phyloP scores from a whole-genome alignment of 2,329 filamentous ascomycete species.

The Fusarium tuaranense region DNA sequence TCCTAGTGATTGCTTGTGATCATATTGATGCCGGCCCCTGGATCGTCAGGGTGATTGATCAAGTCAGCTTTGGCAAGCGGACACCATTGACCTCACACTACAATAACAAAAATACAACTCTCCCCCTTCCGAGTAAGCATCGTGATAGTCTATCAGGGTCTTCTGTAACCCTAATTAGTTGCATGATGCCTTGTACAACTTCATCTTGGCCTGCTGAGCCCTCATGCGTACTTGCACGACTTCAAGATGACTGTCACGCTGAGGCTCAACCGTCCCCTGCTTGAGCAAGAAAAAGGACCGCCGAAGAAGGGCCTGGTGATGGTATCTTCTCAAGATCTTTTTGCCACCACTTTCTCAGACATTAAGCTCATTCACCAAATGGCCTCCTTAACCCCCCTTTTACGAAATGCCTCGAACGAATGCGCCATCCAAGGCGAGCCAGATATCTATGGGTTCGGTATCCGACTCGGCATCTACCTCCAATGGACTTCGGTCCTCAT shows the following conservation, averaged over 20 bases:
- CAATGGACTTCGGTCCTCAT: neutral
- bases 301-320: neutral
- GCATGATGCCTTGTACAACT: neutral
- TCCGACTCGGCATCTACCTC: neutral
- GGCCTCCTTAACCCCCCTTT: neutral
- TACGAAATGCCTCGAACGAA: neutral
- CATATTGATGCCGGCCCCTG: neutral
- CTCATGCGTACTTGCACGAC: neutral
- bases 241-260: neutral
- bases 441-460: neutral
- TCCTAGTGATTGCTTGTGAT: neutral
- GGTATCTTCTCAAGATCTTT: neutral
- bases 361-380: neutral
- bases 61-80: neutral
- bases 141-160: neutral
- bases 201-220: neutral
- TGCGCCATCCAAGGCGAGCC: neutral
- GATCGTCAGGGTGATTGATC: neutral
- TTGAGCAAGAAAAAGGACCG: neutral
- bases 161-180: neutral
- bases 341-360: neutral
- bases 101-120: neutral
- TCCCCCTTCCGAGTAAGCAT: neutral
- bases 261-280: neutral
- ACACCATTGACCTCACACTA: neutral